Base-by-base conservation (phyloP, 208 protist genomes). In the Herpetomonas muscarum region DNA sequence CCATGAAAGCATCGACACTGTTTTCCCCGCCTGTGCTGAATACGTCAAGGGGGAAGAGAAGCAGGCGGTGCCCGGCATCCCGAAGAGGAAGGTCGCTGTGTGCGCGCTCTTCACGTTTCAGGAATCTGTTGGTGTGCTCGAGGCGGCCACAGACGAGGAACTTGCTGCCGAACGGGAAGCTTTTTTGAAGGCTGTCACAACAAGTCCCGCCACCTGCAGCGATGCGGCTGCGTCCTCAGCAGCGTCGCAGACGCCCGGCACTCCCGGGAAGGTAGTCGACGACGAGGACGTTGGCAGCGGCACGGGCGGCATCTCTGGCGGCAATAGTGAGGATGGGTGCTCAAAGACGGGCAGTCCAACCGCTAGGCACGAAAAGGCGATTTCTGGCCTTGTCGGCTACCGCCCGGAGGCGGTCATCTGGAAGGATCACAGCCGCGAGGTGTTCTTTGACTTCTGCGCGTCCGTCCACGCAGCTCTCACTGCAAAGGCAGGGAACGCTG, bases 31-130 rank as follows among this genome's bases (percentile, higher is more conserved):
- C 2, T 66, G 56, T 0, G 10, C 7, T 3, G 21, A 41, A 6
- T 71, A 53, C 28, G 19, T 46, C 5, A 44, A 50, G n/a, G 32
- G 4, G 24, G 6, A 34, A 2, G 22, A 15, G 3, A 15, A 37
- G 7, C 5, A 5, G 25, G 4, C 51, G 30, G 29, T 41, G 6
- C 22, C 15, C 26, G 15, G 19, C 2, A n/a, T 28, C 39, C 10
- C 49, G 12, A 2, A 0, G 12, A 17, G 24, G n/a, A 48, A 61
- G 9, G 39, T 53, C 0, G 28, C 22, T 21, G 59, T 63, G 29
- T 83, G 70, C 49, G 39, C 69, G 3, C 55, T 83, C 44, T 73
- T 64, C 53, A 79, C 67, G 21, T 83, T 83, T 32, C 76, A 83
- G 56, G n/a, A 66, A 1, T 59, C 58, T 15, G 47, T 63, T 45